Percentiles rank a stretch among this genome's conserved stretches.
These are phyloP conservation scores for Debaryomyces castellii DNA, from an alignment of 805 yeast genomes.

Conservation along the genomic window DNA sequence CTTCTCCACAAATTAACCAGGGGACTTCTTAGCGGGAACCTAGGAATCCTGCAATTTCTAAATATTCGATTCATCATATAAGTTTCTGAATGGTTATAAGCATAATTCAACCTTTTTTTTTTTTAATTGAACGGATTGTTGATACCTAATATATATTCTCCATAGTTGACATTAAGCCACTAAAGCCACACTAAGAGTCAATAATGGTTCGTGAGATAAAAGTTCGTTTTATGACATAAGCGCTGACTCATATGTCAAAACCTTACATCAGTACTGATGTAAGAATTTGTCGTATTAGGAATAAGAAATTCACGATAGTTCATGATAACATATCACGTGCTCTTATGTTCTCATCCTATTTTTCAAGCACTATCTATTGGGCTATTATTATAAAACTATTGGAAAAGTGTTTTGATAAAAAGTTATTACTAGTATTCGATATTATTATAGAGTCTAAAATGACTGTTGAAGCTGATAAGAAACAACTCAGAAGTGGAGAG, in stretches of 20 bases:
- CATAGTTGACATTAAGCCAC: neutral
- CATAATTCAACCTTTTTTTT: neutral
- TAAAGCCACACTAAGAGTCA: neutral
- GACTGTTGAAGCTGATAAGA: constrained; percentile 6
- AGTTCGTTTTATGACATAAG: too few species aligned
- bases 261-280: neutral
- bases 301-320: neutral
- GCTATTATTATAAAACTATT: neutral
- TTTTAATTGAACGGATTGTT: neutral
- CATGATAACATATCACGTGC: constrained; percentile 8
- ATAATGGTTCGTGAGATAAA: too few species aligned
- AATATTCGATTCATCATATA: neutral
- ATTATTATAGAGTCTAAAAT: neutral
- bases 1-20: neutral
- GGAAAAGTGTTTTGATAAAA: neutral
- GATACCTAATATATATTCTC: neutral
- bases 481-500: neutral
- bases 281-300: neutral
- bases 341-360: neutral
- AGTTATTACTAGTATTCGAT: neutral
- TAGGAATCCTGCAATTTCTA: neutral
- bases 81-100: neutral
- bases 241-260: neutral
- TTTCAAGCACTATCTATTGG: neutral
- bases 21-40: neutral